A percentile compares a stretch with the other conserved stretches of the same genome.
Conservation (phyloP, 805 yeast genomes). For the Spathaspora gorwiae region DNA sequence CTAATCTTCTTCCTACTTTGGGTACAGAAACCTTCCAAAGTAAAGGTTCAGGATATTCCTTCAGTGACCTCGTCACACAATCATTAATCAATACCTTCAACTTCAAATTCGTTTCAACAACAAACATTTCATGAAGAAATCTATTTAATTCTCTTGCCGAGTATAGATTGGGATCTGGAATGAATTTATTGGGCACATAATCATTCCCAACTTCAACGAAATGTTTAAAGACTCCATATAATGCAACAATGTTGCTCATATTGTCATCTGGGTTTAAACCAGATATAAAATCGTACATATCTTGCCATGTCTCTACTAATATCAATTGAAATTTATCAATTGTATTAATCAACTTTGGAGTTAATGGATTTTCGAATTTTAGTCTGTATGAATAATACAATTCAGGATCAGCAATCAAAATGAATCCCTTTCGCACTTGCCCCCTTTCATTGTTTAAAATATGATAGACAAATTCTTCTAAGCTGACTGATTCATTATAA, state of each 20-base stretch:
- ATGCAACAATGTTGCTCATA: neutral
- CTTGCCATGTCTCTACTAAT: conserved; percentile 6
- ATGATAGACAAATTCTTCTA: conserved; percentile 6
- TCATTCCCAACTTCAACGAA: conserved; percentile 4
- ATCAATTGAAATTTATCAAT: conserved; percentile 5
- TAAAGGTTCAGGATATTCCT: neutral
- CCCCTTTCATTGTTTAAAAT: neutral
- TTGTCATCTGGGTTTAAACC: neutral
- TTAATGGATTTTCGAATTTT: neutral
- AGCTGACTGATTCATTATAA: conserved; percentile 4
- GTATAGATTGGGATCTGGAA: neutral
- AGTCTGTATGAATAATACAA: neutral
- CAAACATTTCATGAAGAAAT: conserved; percentile 3
- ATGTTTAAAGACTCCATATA: conserved; percentile 5
- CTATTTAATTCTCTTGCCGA: conserved; percentile 2
- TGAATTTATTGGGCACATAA: neutral
- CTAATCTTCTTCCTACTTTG: neutral
- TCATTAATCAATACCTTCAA: conserved; percentile 3
- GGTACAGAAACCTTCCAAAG: conserved; percentile 2
- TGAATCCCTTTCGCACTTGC: neutral
- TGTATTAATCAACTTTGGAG: neutral
- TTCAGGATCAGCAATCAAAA: conserved; percentile 6
- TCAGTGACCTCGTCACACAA: neutral
- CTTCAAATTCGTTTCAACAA: neutral
- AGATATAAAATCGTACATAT: conserved; percentile 3